These are phyloP conservation scores for Candida glucosophila DNA, from an alignment of 1,139 yeast genomes.

Conservation along the genomic window DNA sequence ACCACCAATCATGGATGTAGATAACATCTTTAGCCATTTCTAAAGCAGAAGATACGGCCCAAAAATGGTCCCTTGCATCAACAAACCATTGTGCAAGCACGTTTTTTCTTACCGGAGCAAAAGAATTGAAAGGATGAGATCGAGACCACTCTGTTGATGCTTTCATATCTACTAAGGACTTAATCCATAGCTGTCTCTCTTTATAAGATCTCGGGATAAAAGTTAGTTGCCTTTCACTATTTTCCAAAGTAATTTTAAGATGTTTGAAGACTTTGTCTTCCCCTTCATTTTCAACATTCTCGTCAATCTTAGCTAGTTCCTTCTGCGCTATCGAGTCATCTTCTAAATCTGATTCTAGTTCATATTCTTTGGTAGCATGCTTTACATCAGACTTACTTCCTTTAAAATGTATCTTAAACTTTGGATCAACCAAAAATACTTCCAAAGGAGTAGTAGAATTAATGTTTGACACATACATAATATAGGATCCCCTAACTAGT, in stretches of 20 bases:
- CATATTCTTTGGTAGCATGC: constrained; percentile 10
- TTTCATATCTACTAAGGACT: constrained; percentile 64
- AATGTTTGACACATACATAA: constrained; percentile 79
- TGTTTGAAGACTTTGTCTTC: constrained; percentile 29
- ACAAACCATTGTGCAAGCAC: constrained; percentile 96
- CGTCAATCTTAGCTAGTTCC: constrained; percentile 16
- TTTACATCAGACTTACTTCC: constrained; percentile 18
- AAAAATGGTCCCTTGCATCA: constrained; percentile 91
- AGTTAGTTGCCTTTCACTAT: constrained; percentile 70
- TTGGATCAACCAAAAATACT: constrained; percentile 75
- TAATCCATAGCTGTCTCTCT: constrained; percentile 69
- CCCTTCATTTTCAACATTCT: constrained; percentile 8
- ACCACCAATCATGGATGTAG: constrained; percentile 98
- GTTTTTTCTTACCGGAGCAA: constrained; percentile 82
- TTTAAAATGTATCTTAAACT: constrained; percentile 48
- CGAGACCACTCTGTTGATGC: constrained; percentile 64
- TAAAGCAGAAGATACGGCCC: constrained; percentile 91
- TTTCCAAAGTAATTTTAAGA: constrained; percentile 60
- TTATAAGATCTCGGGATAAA: constrained; percentile 66
- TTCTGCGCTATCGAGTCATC: constrained; percentile 25
- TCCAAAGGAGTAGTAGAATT: constrained; percentile 84
- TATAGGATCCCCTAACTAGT: constrained; percentile 72
- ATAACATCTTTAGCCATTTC: constrained; percentile 93
- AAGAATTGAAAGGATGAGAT: constrained; percentile 72
- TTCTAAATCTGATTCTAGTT: constrained; percentile 13